Evolutionary conservation across 2,329 filamentous ascomycete species (phyloP), one percentile per base, ranked within the genome.

Genomic region (Arthroderma sp.): DNA sequence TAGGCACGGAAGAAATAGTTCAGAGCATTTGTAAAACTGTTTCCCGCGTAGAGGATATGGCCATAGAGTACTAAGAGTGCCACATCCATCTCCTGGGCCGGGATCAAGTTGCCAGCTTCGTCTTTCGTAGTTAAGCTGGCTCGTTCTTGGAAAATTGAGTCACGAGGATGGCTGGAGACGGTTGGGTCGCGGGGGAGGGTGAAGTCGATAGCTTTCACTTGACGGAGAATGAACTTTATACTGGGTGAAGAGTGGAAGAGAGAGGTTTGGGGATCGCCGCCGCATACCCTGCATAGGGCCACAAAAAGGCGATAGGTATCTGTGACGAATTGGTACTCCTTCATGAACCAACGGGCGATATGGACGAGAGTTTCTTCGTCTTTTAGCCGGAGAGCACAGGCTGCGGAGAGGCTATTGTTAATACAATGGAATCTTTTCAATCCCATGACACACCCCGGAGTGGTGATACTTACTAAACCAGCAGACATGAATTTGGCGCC

Each of bases 161-260:
- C 54, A 9, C 73, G 68, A 11, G 66, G 52, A 36, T 56, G 44
- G 43, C 53, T 43, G 9, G 47, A 53, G 33, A 50, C 54, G 39
- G 54, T 65, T 9, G 71, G 66, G 9, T 74, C 69, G 2, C 70
- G 68, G 2, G 65, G 69, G 38, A 82, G 68, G 3, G 83, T 70
- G 50, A 75, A 82, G 62, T 98, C 91, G 68, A 94, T 84, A 3
- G 80, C 78, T 62, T 94, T 93, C 64, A 98, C 85, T 64, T 94
- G 86, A 4, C 91, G 80, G 47, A 95, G 72, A 56, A 96, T 80
- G 58, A 85, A 94, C 61, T 96, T 96, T 62, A 94, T 87, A 15
- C 82, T 81, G 0, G 86, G 81, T 0, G 85, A 83, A 2, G 82
- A 82, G 42, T 82, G 82, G 62, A 89, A 94, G 70, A 82, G 53